A percentile compares a stretch with the other conserved stretches of the same genome.
Evolutionary conservation across 2,329 filamentous ascomycete species (phyloP).

Genomic region (Clonostachys rosea): DNA sequence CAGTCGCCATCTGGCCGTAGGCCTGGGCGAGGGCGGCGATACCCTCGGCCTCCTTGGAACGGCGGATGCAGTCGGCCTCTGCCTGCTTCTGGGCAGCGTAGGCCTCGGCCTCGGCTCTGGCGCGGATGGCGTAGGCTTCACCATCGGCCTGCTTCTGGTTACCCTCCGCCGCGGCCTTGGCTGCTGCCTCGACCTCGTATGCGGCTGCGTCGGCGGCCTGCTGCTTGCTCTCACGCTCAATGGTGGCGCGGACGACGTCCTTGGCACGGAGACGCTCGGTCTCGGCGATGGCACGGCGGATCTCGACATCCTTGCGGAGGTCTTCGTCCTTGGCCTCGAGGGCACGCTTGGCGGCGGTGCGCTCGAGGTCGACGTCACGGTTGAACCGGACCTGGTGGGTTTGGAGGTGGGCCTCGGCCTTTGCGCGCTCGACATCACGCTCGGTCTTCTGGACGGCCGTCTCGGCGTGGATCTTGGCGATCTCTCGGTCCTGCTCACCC

Average conservation of each 20-base stretch:
- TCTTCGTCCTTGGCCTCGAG: constrained; percentile 77
- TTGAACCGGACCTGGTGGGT: constrained; percentile 69
- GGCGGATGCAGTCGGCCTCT: constrained; percentile 53
- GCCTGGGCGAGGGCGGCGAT: constrained; percentile 73
- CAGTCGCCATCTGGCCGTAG: constrained; percentile 67
- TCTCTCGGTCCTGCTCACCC: constrained; percentile 78
- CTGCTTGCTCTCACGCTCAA: constrained; percentile 62
- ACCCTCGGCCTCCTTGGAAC: constrained; percentile 74
- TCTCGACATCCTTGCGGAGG: constrained; percentile 72
- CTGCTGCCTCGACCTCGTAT: constrained; percentile 61
- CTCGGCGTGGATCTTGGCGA: constrained; percentile 82
- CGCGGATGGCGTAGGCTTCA: constrained; percentile 35
- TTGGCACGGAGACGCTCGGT: constrained; percentile 73
- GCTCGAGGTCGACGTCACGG: constrained; percentile 70
- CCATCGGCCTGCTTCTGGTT: constrained; percentile 46
- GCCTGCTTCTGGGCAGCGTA: constrained; percentile 41
- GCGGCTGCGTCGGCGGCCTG: constrained; percentile 62
- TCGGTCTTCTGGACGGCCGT: constrained; percentile 83
- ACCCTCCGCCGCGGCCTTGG: constrained; percentile 39
- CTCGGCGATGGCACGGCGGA: constrained; percentile 74
- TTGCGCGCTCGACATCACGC: constrained; percentile 74
- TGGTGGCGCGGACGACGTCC: constrained; percentile 74
- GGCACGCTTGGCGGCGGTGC: constrained; percentile 67
- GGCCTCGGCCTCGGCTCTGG: constrained; percentile 34
- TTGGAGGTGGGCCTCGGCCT: constrained; percentile 71